These are phyloP conservation scores for Oenanthe sinensis DNA, from an alignment of 129 eudicot species.

Conservation along the genomic window DNA sequence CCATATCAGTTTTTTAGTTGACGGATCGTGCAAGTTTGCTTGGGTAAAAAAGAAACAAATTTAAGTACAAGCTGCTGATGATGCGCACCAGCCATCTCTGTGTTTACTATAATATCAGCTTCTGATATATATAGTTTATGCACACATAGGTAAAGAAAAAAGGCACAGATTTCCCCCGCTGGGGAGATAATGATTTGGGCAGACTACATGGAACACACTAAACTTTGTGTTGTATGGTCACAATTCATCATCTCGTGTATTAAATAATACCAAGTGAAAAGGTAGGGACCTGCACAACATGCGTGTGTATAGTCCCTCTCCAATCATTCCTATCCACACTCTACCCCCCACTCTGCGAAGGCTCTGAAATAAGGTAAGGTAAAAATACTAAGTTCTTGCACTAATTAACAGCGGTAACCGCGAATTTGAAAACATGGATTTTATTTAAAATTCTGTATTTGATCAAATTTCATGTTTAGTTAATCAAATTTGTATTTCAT, in stretches of 20 bases:
- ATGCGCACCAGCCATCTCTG: background rate
- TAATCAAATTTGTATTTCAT: too few relatives aligned
- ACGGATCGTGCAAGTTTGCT: background rate
- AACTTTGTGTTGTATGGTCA: slow-evolving; percentile 7
- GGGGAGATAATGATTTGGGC: background rate
- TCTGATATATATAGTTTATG: too few relatives aligned
- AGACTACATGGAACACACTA: slow-evolving; percentile 2
- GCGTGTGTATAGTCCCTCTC: background rate
- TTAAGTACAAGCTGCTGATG: background rate
- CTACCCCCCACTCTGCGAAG: background rate
- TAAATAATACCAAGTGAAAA: background rate
- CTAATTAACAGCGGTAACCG: too few relatives aligned
- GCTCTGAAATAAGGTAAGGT: background rate
- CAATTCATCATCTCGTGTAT: background rate
- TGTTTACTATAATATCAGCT: too few relatives aligned
- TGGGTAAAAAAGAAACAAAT: background rate
- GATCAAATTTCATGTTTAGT: too few relatives aligned
- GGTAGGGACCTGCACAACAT: background rate
- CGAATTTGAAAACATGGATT: too few relatives aligned
- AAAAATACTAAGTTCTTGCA: too few relatives aligned
- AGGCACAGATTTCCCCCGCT: background rate
- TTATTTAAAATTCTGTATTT: too few relatives aligned
- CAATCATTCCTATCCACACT: background rate
- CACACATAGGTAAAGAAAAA: background rate
- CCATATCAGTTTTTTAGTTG: background rate